These are phyloP conservation scores for Puccinia hordei DNA, from an alignment of 1,284 basidiomycete genomes.

Conservation along the genomic window DNA sequence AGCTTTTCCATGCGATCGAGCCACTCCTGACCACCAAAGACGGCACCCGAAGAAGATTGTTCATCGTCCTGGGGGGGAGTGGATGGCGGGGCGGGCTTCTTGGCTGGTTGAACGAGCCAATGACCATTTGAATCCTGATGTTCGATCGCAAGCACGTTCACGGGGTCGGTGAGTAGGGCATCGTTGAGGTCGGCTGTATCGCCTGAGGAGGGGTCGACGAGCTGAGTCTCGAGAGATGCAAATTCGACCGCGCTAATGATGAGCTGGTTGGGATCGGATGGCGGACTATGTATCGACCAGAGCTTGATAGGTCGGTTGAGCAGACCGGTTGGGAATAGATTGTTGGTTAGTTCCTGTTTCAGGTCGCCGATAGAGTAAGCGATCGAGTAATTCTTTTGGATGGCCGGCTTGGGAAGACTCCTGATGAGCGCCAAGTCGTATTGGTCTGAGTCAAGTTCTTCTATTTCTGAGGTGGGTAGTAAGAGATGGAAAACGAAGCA, in stretches of 20 bases:
- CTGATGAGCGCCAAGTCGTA: conserved; percentile 11
- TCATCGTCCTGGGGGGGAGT: conserved; percentile 2
- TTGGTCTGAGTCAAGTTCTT: background rate
- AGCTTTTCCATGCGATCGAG: conserved; percentile 45
- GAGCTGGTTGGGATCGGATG: conserved; percentile 52
- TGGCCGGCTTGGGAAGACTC: background rate
- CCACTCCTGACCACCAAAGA: conserved; percentile 40
- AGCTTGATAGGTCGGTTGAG: conserved; percentile 24
- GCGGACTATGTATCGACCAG: conserved; percentile 51
- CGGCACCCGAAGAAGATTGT: background rate
- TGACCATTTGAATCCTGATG: conserved; percentile 25
- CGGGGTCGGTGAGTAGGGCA: conserved; percentile 38
- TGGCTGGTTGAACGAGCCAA: conserved; percentile 11
- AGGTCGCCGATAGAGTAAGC: conserved; percentile 4
- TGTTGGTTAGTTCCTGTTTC: background rate
- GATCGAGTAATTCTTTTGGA: conserved; percentile 29
- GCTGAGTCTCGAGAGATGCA: background rate
- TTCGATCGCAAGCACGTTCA: conserved; percentile 47
- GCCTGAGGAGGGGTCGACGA: conserved; percentile 30
- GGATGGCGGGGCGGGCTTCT: background rate
- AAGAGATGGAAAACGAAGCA: conserved; percentile 35
- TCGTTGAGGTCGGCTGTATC: conserved; percentile 33
- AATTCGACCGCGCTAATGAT: conserved; percentile 14
- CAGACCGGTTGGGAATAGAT: background rate
- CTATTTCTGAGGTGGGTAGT: conserved; percentile 46